Evolutionary conservation across 148 eudicot species (phyloP).

Genomic region (Talinum fruticosum): DNA sequence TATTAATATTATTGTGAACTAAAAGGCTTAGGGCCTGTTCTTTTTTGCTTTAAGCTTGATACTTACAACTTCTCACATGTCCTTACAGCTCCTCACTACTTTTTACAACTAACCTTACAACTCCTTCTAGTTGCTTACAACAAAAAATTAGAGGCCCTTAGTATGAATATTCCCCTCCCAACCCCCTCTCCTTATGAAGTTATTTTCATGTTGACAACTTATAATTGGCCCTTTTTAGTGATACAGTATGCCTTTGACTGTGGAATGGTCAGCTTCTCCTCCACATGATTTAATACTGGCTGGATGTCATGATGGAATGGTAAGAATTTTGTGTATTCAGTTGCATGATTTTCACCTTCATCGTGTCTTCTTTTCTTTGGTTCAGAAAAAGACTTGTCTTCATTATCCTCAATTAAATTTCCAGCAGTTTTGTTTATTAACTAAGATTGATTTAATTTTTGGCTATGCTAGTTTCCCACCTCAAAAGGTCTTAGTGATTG

Average conservation of each 20-base stretch:
- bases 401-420: background rate
- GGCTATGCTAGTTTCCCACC: background rate
- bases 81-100: no score
- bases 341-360: background rate
- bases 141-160: no score
- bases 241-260: conserved; percentile 76
- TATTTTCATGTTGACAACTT: background rate
- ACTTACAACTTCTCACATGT: no score
- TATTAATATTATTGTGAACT: background rate
- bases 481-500: background rate
- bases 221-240: conserved; percentile 10
- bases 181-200: background rate
- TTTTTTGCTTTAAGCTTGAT: no score
- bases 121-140: no score
- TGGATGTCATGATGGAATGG: conserved; percentile 99
- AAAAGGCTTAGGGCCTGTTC: no score
- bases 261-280: conserved; percentile 86
- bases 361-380: background rate
- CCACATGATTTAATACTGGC: conserved; percentile 84
- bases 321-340: conserved; percentile 24
- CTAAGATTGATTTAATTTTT: conserved; percentile 7
- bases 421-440: background rate
- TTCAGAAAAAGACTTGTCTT: background rate
- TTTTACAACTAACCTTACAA: no score
- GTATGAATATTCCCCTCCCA: background rate